Evolutionary conservation across 805 yeast species (phyloP).

Genomic region (Pichia scutulata): DNA sequence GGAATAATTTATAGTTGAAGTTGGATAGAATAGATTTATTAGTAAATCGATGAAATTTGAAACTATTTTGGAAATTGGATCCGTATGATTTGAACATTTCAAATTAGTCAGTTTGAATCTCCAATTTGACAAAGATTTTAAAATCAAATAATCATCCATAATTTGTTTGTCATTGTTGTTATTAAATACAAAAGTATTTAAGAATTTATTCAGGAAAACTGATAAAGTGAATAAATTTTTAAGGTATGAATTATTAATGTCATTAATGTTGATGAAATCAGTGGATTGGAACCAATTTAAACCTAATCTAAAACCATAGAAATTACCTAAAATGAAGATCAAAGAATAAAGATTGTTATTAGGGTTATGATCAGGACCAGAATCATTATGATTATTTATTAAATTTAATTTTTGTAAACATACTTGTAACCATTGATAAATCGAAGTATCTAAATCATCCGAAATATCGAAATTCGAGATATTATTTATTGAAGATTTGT

Average conservation of each 20-base stretch:
- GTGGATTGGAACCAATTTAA: conserved; percentile 19
- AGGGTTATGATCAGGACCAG: no score
- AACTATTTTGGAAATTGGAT: neutral
- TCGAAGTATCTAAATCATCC: conserved; percentile 15
- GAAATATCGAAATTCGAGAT: conserved; percentile 4
- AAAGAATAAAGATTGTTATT: neutral
- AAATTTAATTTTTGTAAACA: conserved; percentile 15
- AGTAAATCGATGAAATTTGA: conserved; percentile 14
- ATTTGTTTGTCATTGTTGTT: neutral
- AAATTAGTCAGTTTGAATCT: conserved; percentile 14
- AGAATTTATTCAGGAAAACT: conserved; percentile 15
- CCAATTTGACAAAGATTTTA: conserved; percentile 21
- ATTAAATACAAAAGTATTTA: conserved; percentile 18
- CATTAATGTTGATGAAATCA: conserved; percentile 8
- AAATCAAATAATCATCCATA: conserved; percentile 5
- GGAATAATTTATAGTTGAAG: neutral
- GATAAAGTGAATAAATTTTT: conserved; percentile 17
- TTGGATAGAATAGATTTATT: conserved; percentile 18
- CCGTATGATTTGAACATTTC: neutral
- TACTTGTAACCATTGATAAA: conserved; percentile 20
- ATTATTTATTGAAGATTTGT: neutral
- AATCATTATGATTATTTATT: neutral
- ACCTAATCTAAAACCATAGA: conserved; percentile 22
- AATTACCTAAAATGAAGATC: conserved; percentile 22
- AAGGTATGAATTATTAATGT: conserved; percentile 7